These are phyloP conservation scores for Botrytis hyacinthi DNA, from an alignment of 2,329 filamentous ascomycete genomes.

Conservation along the genomic window DNA sequence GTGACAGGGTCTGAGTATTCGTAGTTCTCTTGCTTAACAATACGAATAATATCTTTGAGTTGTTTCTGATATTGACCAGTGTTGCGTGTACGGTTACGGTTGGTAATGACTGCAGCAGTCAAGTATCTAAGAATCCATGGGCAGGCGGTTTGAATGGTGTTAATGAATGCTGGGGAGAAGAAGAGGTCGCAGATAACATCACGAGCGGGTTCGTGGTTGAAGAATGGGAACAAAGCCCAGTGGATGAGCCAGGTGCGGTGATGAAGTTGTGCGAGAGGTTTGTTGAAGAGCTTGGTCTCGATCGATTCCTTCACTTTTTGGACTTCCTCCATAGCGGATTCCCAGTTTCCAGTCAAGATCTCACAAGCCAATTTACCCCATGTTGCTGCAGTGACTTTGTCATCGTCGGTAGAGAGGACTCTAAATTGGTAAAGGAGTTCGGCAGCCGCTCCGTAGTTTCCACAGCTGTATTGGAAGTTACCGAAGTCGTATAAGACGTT, in stretches of 20 bases:
- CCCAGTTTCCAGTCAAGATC: conserved; percentile 94
- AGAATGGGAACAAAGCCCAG: conserved; percentile 98
- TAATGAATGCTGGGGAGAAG: conserved; percentile 97
- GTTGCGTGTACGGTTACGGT: conserved; percentile 77
- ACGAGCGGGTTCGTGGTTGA: conserved; percentile 91
- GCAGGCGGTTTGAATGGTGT: conserved; percentile 97
- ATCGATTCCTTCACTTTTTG: conserved; percentile 89
- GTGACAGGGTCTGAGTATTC: conserved; percentile 96
- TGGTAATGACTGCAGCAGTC: conserved; percentile 90
- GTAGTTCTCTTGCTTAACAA: conserved; percentile 95
- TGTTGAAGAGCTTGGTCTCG: conserved; percentile 93
- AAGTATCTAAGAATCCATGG: conserved; percentile 96
- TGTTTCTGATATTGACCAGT: conserved; percentile 92
- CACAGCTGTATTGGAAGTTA: conserved; percentile 96
- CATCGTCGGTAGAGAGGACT: conserved; percentile 95
- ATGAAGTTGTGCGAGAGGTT: conserved; percentile 90
- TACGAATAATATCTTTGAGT: conserved; percentile 92
- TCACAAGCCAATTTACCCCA: conserved; percentile 98
- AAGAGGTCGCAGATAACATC: conserved; percentile 92
- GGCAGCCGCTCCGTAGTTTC: conserved; percentile 84
- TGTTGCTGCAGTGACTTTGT: conserved; percentile 91
- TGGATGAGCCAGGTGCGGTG: conserved; percentile 97
- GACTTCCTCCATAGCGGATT: conserved; percentile 85
- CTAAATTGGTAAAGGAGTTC: conserved; percentile 97
- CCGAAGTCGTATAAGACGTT: conserved; percentile 94